Evolutionary conservation across 2,329 filamentous ascomycete genomes (phyloP), one percentile per base, ranked within the genome.

Genomic region (Fusarium sp.): DNA sequence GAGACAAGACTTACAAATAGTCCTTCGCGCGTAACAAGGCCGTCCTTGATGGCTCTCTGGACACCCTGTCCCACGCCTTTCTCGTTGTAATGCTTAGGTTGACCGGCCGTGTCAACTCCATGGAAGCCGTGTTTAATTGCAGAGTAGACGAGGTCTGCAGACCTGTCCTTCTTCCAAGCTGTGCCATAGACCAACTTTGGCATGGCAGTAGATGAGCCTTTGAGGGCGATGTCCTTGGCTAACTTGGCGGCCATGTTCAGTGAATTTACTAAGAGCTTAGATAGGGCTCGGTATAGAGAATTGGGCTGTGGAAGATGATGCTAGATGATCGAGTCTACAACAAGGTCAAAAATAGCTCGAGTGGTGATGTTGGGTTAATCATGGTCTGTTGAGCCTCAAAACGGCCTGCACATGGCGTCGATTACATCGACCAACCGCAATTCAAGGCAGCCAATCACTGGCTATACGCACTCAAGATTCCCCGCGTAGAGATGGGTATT

Each of bases 101-200:
- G 91, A 17, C 90, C 91, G 11, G 92, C 92, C 1, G 92, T 95
- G 75, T 96, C 92, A 62, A 96, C 80, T 46, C 83, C 91, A 32
- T 88, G 84, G 71, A 95, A 96, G 7, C 92, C 92, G 44, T 86
- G 81, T 44, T 82, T 82, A 33, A 96, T 75, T 3, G 93, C 92
- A 65, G 84, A 78, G 71, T 90, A 87, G 22, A 96, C 92, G 4
- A 95, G 82, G 55, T 86, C 81, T 20, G 85, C 83, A 0, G 91
- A 93, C 19, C 80, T 79, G 1, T 90, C 87, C 73, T 90, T 90
- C 78, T 96, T 96, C 92, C 92, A 95, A n/a, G 92, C 92, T 4
- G 92, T 95, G 51, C 92, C 92, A 76, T 96, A 96, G 65, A 96
- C 73, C 30, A 89, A 80, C 64, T 81, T 83, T 7, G 85, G 86